Evolutionary conservation across 2,329 filamentous ascomycete species (phyloP).

Genomic region (Penicillium sp.): DNA sequence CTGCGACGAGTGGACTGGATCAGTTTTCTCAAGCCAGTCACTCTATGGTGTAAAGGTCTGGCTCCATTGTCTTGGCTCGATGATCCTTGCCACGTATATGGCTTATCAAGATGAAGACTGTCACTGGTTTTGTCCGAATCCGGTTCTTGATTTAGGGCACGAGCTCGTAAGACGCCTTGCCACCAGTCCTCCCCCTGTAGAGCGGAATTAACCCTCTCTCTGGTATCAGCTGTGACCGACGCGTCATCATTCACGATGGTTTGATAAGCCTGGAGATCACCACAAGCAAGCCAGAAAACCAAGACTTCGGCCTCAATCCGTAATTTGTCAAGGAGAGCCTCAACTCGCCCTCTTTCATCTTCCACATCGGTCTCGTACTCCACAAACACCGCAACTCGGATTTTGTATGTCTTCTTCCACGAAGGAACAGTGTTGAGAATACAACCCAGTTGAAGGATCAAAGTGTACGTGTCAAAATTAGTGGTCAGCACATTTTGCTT

Average conservation of each 20-base stretch:
- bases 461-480: slow-evolving; percentile 86
- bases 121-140: slow-evolving; percentile 19
- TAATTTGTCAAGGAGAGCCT: slow-evolving; percentile 73
- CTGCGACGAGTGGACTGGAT: slow-evolving; percentile 60
- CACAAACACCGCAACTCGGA: slow-evolving; percentile 83
- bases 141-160: slow-evolving; percentile 10
- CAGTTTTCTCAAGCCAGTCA: slow-evolving; percentile 62
- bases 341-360: slow-evolving; percentile 72
- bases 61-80: slow-evolving; percentile 53
- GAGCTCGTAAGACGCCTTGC: slow-evolving; percentile 52
- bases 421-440: slow-evolving; percentile 78
- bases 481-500: slow-evolving; percentile 71
- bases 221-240: slow-evolving; percentile 54
- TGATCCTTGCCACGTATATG: slow-evolving; percentile 53
- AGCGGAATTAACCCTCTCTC: slow-evolving; percentile 63
- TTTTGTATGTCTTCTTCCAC: slow-evolving; percentile 71
- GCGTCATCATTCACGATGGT: slow-evolving; percentile 71
- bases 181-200: slow-evolving; percentile 78
- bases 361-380: slow-evolving; percentile 83
- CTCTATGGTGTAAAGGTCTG: slow-evolving; percentile 46
- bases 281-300: slow-evolving; percentile 79
- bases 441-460: slow-evolving; percentile 84
- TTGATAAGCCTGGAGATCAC: slow-evolving; percentile 70
- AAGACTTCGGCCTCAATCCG: slow-evolving; percentile 76
- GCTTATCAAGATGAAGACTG: slow-evolving; percentile 40